Evolutionary conservation across 1,284 basidiomycete genomes (phyloP), one percentile per base, ranked within the genome.

Genomic region (Leucoagaricus sp.): DNA sequence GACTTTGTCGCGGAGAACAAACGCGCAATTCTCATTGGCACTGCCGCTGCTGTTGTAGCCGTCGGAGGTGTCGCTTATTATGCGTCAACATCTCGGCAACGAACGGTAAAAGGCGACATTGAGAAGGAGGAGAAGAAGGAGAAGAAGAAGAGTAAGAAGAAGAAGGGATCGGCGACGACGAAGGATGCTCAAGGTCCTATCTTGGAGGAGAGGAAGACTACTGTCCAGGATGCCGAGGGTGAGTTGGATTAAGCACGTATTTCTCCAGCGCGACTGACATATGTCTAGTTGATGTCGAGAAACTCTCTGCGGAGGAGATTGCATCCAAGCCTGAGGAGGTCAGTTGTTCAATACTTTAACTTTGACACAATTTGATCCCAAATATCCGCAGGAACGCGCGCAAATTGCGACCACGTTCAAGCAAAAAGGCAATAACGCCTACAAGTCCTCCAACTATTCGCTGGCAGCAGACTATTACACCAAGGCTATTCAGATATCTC

Each of bases 381-480:
- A 41, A 61, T 47, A 26, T 29, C 17, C 38, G 4, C 59, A 94
- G 88, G 89, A 94, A 68, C 87, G 94, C 49, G 78, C 84, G 60
- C 80, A 83, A 62, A 76, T 88, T 40, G 96, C 96, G 6, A 85
- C 86, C 10, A 75, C 83, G 10, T 86, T 96, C 70, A 99, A 99
- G 75, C 82, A 87, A 33, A 84, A 86, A 67, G 97, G 97, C 49
- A 99, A 99, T 74, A 80, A 85, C 58, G 87, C 93, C 21, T 99
- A 98, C 79, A 84, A 87, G 63, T 79, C 81, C 58, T 89, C 89
- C 65, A 84, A 90, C 63, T 98, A 90, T 68, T 72, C 80, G 26
- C 79, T 81, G 49, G 97, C 97, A 8, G 87, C 89, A 49, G 83
- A 87, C 41, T 83, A 89, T 66, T 99, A 99, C 81, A 92, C 94